Percentiles rank a stretch among this genome's conserved stretches.
Conservation (phyloP, 352 stramenopile genomes). For the Globisporangium paroecandrum region DNA sequence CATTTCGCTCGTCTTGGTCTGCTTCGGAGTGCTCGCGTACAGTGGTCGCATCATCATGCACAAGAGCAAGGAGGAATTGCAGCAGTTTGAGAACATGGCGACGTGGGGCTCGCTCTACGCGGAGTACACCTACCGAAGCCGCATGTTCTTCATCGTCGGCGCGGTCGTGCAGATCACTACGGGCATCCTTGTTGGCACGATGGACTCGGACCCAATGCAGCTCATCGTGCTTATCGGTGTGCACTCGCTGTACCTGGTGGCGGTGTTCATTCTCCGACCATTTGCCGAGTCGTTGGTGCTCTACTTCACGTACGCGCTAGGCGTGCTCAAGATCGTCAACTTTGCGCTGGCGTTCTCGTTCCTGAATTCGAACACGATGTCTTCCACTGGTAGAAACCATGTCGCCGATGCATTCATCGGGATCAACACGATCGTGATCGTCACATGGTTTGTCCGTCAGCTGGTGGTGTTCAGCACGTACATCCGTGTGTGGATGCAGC, state of each 20-base stretch:
- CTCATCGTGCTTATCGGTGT: conserved; percentile 51
- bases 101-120: conserved; percentile 63
- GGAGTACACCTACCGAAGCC: conserved; percentile 53
- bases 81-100: conserved; percentile 54
- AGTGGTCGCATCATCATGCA: conserved; percentile 51
- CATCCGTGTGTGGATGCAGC: conserved; percentile 54
- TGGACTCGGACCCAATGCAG: conserved; percentile 52
- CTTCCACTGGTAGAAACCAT: conserved; percentile 26
- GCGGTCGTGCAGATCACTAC: conserved; percentile 53
- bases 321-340: conserved; percentile 56
- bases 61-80: conserved; percentile 51
- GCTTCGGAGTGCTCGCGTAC: conserved; percentile 46
- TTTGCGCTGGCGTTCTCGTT: conserved; percentile 57
- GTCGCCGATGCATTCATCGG: conserved; percentile 57
- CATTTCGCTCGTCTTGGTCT: conserved; percentile 42
- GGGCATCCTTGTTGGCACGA: conserved; percentile 51
- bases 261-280: conserved; percentile 39
- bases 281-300: conserved; percentile 39
- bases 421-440: conserved; percentile 60
- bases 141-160: conserved; percentile 64
- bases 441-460: conserved; percentile 55
- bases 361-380: conserved; percentile 46
- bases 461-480: conserved; percentile 56
- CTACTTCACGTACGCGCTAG: conserved; percentile 46
- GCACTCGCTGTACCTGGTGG: conserved; percentile 48